Evolutionary conservation across 768 basidiomycete species (phyloP).

Genomic region (Suillus subalutaceus): DNA sequence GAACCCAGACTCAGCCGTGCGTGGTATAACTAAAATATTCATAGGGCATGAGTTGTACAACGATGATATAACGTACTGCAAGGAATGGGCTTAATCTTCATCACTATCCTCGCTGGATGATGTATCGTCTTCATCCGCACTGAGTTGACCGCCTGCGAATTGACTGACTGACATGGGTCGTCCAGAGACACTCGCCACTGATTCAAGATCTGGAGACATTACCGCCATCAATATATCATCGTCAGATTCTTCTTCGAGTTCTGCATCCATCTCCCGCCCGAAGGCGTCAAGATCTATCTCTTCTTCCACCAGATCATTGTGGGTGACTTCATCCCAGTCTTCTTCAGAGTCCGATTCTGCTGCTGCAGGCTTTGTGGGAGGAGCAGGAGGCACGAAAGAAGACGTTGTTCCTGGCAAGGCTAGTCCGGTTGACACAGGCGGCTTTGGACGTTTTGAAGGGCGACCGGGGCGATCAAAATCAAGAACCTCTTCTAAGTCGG

Average conservation of each 20-base stretch:
- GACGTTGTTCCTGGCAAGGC: slow-evolving; percentile 42
- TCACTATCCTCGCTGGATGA: too few species aligned
- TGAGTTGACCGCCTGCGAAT: too few species aligned
- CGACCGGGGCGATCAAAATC: slow-evolving; percentile 51
- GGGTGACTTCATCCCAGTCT: slow-evolving; percentile 54
- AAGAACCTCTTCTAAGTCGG: slow-evolving; percentile 47
- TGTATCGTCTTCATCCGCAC: too few species aligned
- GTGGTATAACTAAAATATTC: too few species aligned
- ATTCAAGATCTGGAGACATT: slow-evolving; percentile 38
- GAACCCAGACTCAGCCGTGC: too few species aligned
- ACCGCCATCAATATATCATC: slow-evolving; percentile 56
- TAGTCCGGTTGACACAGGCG: slow-evolving; percentile 34
- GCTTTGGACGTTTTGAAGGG: slow-evolving; percentile 37
- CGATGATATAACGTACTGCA: too few species aligned
- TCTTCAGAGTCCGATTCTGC: slow-evolving; percentile 48
- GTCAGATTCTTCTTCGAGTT: slow-evolving; percentile 44
- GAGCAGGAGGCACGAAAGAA: slow-evolving; percentile 29
- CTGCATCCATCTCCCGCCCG: slow-evolving; percentile 38
- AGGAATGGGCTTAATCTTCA: too few species aligned
- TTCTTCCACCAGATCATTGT: too few species aligned
- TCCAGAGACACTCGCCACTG: slow-evolving; percentile 20
- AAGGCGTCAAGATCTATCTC: slow-evolving; percentile 41
- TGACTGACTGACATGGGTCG: slow-evolving; percentile 23
- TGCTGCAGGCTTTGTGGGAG: slow-evolving; percentile 32
- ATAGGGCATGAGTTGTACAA: too few species aligned